Evolutionary conservation across 352 stramenopile genomes (phyloP), one percentile per base, ranked within the genome.

Genomic region (Poterioochromonas sp.): DNA sequence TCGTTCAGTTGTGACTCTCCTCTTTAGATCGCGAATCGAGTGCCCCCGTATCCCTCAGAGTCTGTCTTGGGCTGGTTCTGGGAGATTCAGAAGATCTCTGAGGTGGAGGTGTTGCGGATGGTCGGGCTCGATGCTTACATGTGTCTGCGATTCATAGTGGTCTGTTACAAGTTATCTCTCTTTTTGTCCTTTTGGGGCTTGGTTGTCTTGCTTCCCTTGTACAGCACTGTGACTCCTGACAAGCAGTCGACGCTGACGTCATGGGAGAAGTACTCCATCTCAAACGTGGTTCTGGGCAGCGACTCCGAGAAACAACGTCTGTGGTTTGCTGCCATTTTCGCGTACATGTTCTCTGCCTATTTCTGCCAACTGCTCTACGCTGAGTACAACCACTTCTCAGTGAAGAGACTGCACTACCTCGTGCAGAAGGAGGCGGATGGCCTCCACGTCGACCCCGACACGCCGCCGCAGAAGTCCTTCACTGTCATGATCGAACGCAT

Each of bases 121-220:
- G 65, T 74, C 1, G 65, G 65, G 2, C 40, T 74, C 1, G 65
- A 74, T 74, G 65, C 39, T n/a, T 74, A 74, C 40, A 74, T 74
- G 65, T 54, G 37, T 26, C 29, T 74, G 15, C 37, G 65, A 3
- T 74, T 39, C 43, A 53, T 74, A 15, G n/a, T 8, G 1, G 18
- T 74, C 3, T 74, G 65, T 35, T 74, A 32, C 43, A 53, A 54
- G 32, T 26, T 54, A 58, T 11, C 39, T 35, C 11, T 32, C 37
- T 74, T 74, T 54, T 1, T 74, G 15, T 26, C 41, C 3, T 74
- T 74, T 34, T 74, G 39, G 39, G 65, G 65, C 11, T 37, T 54
- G 18, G 2, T 74, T 1, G n/a, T 74, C 1, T 37, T 74, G 3
- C 2, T 54, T 51, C 65, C 65, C 11, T 1, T 54, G 1, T 74